phyloP scores from a whole-genome alignment of 352 stramenopile genomes.

The Pythium folliculosum region DNA sequence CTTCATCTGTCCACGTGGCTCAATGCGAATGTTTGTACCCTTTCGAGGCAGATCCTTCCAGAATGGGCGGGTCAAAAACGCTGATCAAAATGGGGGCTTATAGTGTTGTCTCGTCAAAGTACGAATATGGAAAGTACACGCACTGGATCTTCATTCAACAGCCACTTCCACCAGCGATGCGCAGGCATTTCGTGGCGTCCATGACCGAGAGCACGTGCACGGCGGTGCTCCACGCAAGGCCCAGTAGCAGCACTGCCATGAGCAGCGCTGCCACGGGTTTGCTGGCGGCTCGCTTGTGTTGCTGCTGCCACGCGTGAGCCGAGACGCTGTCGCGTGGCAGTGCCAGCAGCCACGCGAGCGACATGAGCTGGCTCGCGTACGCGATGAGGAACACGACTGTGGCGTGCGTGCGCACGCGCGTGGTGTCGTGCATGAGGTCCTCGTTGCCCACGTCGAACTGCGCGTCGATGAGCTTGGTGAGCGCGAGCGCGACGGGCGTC shows the following conservation, averaged over 20 bases:
- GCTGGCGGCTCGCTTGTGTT: conserved; percentile 30
- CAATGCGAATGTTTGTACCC: conserved; percentile 4
- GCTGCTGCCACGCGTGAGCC: conserved; percentile 33
- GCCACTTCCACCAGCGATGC: conserved; percentile 45
- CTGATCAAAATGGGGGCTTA: neutral
- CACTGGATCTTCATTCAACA: conserved; percentile 19
- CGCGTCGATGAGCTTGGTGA: conserved; percentile 67
- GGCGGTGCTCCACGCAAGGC: conserved; percentile 29
- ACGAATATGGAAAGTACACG: conserved; percentile 1
- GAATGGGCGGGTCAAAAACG: conserved; percentile 3
- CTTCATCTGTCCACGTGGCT: neutral
- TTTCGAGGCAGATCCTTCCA: conserved; percentile 14
- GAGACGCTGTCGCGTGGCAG: conserved; percentile 44
- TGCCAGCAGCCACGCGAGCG: conserved; percentile 46
- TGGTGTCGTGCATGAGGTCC: conserved; percentile 52
- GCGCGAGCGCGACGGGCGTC: conserved; percentile 39
- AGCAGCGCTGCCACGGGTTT: conserved; percentile 22
- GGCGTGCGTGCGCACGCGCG: conserved; percentile 40
- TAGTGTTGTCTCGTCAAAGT: neutral
- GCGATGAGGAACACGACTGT: conserved; percentile 55
- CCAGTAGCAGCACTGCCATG: conserved; percentile 28
- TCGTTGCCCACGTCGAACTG: conserved; percentile 53
- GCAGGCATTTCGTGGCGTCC: conserved; percentile 46
- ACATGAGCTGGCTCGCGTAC: conserved; percentile 50
- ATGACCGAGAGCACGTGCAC: conserved; percentile 63